phyloP scores from a whole-genome alignment of 768 basidiomycete genomes.

The Phlebiopsis gigantea region DNA sequence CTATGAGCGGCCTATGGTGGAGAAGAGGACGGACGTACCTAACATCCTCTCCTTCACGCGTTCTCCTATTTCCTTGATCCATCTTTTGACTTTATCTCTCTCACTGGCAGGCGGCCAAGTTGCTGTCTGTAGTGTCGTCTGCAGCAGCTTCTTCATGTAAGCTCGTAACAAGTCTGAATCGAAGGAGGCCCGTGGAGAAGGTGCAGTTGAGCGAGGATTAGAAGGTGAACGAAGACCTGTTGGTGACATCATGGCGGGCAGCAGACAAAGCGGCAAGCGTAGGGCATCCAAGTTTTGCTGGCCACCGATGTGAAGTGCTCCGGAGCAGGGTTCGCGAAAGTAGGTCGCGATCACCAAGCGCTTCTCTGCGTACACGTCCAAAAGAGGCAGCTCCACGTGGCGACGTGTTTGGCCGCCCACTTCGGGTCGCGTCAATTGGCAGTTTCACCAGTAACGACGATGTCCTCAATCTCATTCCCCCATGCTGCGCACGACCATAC shows the following conservation, averaged over 20 bases:
- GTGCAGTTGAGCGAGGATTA: conserved; percentile 53
- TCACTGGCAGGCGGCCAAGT: conserved; percentile 69
- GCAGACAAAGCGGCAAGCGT: conserved; percentile 9
- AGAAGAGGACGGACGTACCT: conserved; percentile 25
- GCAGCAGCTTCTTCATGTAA: conserved; percentile 80
- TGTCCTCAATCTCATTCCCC: conserved; percentile 11
- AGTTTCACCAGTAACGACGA: background rate
- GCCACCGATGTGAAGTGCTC: background rate
- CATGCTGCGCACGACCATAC: conserved; percentile 8
- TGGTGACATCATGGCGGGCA: conserved; percentile 13
- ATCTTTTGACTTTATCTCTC: conserved; percentile 60
- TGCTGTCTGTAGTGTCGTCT: conserved; percentile 58
- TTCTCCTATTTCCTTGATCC: conserved; percentile 83
- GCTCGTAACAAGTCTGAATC: conserved; percentile 67
- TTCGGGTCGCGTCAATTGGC: conserved; percentile 2
- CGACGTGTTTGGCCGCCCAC: background rate
- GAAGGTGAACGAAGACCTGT: conserved; percentile 56
- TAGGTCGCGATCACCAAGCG: conserved; percentile 3
- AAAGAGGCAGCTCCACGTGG: conserved; percentile 12
- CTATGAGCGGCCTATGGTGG: background rate
- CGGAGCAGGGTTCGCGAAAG: conserved; percentile 1
- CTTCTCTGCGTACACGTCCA: background rate
- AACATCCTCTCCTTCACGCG: conserved; percentile 84
- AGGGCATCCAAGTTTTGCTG: conserved; percentile 5
- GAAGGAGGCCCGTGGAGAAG: conserved; percentile 53